Base-by-base conservation (phyloP, 2,329 filamentous ascomycete genomes). In the Chrysoporthe deuterocubensis region DNA sequence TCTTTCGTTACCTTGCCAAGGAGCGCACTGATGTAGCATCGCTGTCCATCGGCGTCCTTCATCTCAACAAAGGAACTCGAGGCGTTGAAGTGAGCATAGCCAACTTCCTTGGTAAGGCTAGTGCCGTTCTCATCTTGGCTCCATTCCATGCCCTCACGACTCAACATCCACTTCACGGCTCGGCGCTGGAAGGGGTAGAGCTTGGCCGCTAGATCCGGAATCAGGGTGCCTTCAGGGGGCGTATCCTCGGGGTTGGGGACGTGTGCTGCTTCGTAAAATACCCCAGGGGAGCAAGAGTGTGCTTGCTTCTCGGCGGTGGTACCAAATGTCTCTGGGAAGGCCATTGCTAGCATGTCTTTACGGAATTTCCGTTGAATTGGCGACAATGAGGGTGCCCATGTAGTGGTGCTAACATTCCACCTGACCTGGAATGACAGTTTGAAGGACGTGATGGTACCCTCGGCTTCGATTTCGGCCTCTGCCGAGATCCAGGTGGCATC, bases 171-270 rank as follows among this genome's bases (percentile, higher is more conserved):
- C 60, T 88, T 83, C 2, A 94, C 81, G 1, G 90, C 86, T 68
- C 90, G 82, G 66, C 87, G 87, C 76, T 94, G 92, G 69, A 93
- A 94, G 0, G 90, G 91, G 74, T 89, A 94, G 0, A 94, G 78
- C 0, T 78, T 80, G 1, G 87, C 83, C 57, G 79, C 79, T 62
- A 84, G 80, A 37, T 77, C 78, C 0, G 81, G 78, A 6, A 87
- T 75, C 2, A 78, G 48, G 46, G 87, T 79, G 0, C 78, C 76
- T 1, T 75, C 72, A 0, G 82, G 67, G 3, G 75, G 71, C 18
- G 74, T 68, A 64, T 85, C 81, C 5, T 79, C 73, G n/a, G 79
- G 80, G 13, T 80, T 71, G 1, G 92, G 89, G 1, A 89, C 84
- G 73, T 89, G 85, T 1, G 91, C 89, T 18, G 87, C 87, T 64